Percentiles rank a stretch among this genome's conserved stretches.
These are phyloP conservation scores for Globisporangium yorkense DNA, from an alignment of 352 stramenopile species.

Conservation along the genomic window DNA sequence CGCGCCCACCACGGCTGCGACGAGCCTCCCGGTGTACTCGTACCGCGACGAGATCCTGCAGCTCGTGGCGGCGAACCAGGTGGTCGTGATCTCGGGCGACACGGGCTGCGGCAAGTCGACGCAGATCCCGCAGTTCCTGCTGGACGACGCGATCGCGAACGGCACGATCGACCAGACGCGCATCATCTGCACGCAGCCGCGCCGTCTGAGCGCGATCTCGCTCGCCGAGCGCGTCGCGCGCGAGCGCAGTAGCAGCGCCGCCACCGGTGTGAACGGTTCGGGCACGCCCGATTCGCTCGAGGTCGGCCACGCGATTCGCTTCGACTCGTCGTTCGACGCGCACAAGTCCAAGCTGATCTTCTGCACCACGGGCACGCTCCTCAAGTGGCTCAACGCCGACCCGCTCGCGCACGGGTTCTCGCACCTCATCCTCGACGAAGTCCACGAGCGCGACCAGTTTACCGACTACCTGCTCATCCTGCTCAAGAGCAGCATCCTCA, in stretches of 20 bases:
- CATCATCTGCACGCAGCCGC: constrained; percentile 93
- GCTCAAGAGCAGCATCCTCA: constrained; percentile 85
- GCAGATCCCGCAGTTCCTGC: constrained; percentile 91
- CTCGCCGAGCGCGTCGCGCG: constrained; percentile 82
- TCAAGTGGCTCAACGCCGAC: constrained; percentile 83
- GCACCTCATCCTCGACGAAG: constrained; percentile 95
- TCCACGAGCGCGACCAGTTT: constrained; percentile 94
- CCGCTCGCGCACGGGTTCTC: constrained; percentile 78
- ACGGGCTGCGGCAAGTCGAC: constrained; percentile 94
- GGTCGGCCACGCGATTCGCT: constrained; percentile 91
- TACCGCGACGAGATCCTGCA: constrained; percentile 67
- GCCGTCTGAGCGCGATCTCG: constrained; percentile 89
- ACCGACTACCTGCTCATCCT: constrained; percentile 96
- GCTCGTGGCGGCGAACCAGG: constrained; percentile 66
- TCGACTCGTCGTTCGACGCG: constrained; percentile 78
- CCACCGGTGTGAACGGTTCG: constrained; percentile 15
- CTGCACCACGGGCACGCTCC: constrained; percentile 94
- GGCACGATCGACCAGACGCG: constrained; percentile 50
- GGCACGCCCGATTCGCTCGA: constrained; percentile 16
- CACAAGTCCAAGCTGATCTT: constrained; percentile 93
- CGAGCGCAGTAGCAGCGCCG: constrained; percentile 69
- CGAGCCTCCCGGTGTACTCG: constrained; percentile 47
- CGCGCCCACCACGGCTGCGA: constrained; percentile 9
- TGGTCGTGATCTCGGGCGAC: constrained; percentile 91
- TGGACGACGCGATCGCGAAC: constrained; percentile 76